Evolutionary conservation across 495 filamentous ascomycete genomes (phyloP).

Genomic region (Hypoxylon crocopeplum): DNA sequence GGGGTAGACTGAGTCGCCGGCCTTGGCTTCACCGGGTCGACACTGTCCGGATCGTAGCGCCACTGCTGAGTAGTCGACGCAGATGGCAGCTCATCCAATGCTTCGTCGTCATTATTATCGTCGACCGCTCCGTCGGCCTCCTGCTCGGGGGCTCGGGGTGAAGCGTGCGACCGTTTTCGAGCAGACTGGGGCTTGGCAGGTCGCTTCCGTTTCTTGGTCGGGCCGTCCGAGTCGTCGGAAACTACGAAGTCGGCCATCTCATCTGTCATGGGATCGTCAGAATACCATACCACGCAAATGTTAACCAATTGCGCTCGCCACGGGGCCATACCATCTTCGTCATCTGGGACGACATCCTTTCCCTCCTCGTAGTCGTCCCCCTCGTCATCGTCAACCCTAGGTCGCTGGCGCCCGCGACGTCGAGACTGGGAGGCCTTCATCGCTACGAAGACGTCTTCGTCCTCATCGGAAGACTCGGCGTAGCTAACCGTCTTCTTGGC

Average conservation of each 20-base stretch:
- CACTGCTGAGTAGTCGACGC: conserved; percentile 83
- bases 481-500: conserved; percentile 65
- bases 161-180: conserved; percentile 62
- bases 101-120: conserved; percentile 57
- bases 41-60: conserved; percentile 82
- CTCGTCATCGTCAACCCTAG: conserved; percentile 53
- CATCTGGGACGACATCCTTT: conserved; percentile 61
- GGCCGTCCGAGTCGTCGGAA: conserved; percentile 81
- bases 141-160: conserved; percentile 48
- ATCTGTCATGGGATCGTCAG: conserved; percentile 51
- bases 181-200: conserved; percentile 57
- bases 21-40: conserved; percentile 64
- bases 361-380: conserved; percentile 77
- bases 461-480: conserved; percentile 69
- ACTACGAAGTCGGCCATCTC: conserved; percentile 85
- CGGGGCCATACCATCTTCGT: conserved; percentile 62
- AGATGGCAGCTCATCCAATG: conserved; percentile 60
- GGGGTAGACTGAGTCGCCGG: conserved; percentile 45
- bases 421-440: conserved; percentile 43
- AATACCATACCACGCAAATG: neutral
- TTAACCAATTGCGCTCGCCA: neutral
- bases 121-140: conserved; percentile 28
- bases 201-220: conserved; percentile 72
- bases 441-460: conserved; percentile 63
- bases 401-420: conserved; percentile 41